A percentile compares a stretch with the other conserved stretches of the same genome.
Conservation (phyloP, 2,329 filamentous ascomycete species). For the Colletotrichum trifolii region DNA sequence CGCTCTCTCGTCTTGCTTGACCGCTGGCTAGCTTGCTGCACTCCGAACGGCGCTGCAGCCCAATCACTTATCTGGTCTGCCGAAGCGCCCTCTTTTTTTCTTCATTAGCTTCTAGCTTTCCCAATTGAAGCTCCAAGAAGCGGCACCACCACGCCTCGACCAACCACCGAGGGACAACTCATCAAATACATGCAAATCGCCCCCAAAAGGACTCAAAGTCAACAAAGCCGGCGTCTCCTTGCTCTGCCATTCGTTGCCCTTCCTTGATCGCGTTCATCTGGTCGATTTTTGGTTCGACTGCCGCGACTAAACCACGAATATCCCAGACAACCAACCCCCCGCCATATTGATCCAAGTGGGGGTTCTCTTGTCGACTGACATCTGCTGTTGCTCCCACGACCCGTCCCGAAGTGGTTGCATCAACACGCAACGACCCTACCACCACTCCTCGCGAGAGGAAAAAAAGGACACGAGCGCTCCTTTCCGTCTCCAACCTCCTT, state of each 20-base stretch:
- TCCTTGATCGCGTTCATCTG: not conserved
- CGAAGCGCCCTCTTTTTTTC: too few relatives aligned
- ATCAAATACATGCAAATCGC: constrained; percentile 29
- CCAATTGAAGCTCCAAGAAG: not conserved
- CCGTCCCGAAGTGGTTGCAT: constrained; percentile 31
- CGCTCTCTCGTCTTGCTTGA: not conserved
- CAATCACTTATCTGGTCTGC: constrained; percentile 7
- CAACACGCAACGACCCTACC: constrained; percentile 20
- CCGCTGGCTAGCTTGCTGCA: not conserved
- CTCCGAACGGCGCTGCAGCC: constrained; percentile 3
- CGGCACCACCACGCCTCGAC: not conserved
- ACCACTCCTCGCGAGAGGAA: not conserved
- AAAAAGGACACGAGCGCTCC: constrained; percentile 5
- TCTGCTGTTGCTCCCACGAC: constrained; percentile 31
- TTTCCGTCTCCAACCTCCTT: not conserved
- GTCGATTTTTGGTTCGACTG: not conserved
- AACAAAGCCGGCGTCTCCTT: constrained; percentile 8
- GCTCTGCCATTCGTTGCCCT: not conserved
- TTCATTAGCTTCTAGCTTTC: not conserved
- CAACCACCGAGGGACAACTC: constrained; percentile 37
- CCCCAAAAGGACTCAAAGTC: constrained; percentile 14
- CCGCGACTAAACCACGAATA: too few relatives aligned
- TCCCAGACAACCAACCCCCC: not conserved
- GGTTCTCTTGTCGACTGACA: not conserved
- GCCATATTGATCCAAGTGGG: not conserved